These are phyloP conservation scores for Bromus sterilis DNA, from an alignment of 176 grass and related monocot genomes.

Conservation along the genomic window DNA sequence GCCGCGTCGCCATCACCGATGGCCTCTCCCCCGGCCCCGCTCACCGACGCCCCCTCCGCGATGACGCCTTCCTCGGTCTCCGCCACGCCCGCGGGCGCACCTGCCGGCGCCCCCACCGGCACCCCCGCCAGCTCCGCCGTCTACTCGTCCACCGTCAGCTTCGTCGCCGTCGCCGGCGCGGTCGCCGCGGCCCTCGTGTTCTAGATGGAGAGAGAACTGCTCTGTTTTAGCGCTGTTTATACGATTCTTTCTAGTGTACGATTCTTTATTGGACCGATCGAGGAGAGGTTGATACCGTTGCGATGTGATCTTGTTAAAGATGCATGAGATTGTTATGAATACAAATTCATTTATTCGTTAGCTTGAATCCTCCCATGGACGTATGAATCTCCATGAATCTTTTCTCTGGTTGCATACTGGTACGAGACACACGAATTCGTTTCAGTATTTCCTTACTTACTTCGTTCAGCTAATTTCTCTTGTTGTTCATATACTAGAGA, in stretches of 20 bases:
- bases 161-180: constrained; percentile 26
- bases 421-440: background rate
- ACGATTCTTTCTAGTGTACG: constrained; percentile 5
- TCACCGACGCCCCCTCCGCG: background rate
- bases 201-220: constrained; percentile 3
- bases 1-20: constrained; percentile 17
- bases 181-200: constrained; percentile 38
- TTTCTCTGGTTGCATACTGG: background rate
- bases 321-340: background rate
- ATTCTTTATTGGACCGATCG: constrained; percentile 1
- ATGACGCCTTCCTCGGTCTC: background rate
- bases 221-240: constrained; percentile 9
- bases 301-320: background rate
- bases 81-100: background rate
- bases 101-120: background rate
- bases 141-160: constrained; percentile 11
- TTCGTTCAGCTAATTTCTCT: no score
- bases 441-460: no score
- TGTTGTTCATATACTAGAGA: no score
- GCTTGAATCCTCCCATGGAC: background rate
- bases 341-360: background rate
- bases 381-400: no score
- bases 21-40: constrained; percentile 23
- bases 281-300: background rate
- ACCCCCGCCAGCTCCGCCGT: background rate